A percentile compares a stretch with the other conserved stretches of the same genome.
phyloP scores from a whole-genome alignment of 768 basidiomycete genomes.

The Omphalotus guepiniiformis region DNA sequence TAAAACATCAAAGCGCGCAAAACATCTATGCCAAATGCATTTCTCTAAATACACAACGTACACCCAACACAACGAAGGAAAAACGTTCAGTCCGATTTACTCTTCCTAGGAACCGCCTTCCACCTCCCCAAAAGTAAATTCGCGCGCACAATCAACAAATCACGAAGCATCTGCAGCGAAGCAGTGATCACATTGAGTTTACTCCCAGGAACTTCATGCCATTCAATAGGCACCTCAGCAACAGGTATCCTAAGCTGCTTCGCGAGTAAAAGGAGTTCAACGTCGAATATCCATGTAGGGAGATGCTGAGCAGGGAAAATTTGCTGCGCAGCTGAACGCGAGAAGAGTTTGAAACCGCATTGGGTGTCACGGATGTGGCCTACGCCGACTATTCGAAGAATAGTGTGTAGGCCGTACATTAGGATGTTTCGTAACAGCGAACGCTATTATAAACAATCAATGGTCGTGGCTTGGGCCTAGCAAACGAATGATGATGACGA shows the following conservation, averaged over 20 bases:
- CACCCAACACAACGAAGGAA: too few species aligned
- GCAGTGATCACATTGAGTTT: slow-evolving; percentile 86
- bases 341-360: slow-evolving; percentile 96
- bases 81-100: too few species aligned
- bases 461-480: not conserved
- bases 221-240: slow-evolving; percentile 81
- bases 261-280: slow-evolving; percentile 85
- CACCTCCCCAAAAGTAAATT: slow-evolving; percentile 49
- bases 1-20: too few species aligned
- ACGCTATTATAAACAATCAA: slow-evolving; percentile 46
- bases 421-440: slow-evolving; percentile 85
- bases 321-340: slow-evolving; percentile 71
- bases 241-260: slow-evolving; percentile 77
- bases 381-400: slow-evolving; percentile 85
- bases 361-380: slow-evolving; percentile 92
- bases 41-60: too few species aligned
- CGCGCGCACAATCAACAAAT: slow-evolving; percentile 76
- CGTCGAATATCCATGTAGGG: slow-evolving; percentile 94
- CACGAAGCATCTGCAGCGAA: slow-evolving; percentile 84
- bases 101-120: too few species aligned
- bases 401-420: slow-evolving; percentile 91
- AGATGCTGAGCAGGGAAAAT: slow-evolving; percentile 89
- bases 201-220: slow-evolving; percentile 93
- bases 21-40: too few species aligned
- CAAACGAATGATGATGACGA: slow-evolving; percentile 15